Conservation (phyloP, 169 alveolate species). For the Plasmodium chabaudi region DNA sequence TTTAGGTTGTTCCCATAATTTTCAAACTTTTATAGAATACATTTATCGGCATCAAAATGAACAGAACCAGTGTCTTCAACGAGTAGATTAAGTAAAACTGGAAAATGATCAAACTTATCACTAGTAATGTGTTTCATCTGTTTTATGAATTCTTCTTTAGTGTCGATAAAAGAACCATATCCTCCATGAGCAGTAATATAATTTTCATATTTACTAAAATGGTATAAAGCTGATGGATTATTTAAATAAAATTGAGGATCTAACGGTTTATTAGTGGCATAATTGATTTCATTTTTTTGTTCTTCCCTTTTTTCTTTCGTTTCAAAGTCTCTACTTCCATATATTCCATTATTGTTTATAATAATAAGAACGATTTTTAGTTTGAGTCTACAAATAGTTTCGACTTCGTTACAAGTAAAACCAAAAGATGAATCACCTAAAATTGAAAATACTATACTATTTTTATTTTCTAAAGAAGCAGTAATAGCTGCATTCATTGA, state of each 20-base stretch:
- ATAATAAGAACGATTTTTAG: slow-evolving; percentile 47
- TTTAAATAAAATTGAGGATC: slow-evolving; percentile 24
- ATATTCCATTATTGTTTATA: slow-evolving; percentile 72
- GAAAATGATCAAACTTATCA: slow-evolving; percentile 36
- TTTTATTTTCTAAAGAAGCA: slow-evolving; percentile 38
- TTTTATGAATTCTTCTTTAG: slow-evolving; percentile 34
- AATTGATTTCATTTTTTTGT: background rate
- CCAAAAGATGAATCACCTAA: slow-evolving; percentile 77
- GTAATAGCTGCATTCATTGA: slow-evolving; percentile 68
- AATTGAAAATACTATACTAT: slow-evolving; percentile 31
- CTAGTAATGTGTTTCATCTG: slow-evolving; percentile 33
- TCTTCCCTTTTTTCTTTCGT: background rate
- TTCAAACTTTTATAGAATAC: slow-evolving; percentile 8
- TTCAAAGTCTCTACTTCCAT: slow-evolving; percentile 53
- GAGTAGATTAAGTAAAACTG: slow-evolving; percentile 46
- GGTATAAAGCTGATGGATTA: slow-evolving; percentile 66
- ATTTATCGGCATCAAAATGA: slow-evolving; percentile 39
- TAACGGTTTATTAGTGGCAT: background rate
- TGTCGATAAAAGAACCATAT: slow-evolving; percentile 58
- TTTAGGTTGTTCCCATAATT: no score
- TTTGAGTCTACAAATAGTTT: slow-evolving; percentile 53
- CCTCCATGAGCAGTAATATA: slow-evolving; percentile 71
- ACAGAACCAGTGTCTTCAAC: slow-evolving; percentile 35
- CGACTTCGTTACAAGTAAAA: slow-evolving; percentile 67
- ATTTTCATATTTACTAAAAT: slow-evolving; percentile 59